Evolutionary conservation across 2,329 filamentous ascomycete genomes (phyloP).

Genomic region (Akanthomyces muscarius): DNA sequence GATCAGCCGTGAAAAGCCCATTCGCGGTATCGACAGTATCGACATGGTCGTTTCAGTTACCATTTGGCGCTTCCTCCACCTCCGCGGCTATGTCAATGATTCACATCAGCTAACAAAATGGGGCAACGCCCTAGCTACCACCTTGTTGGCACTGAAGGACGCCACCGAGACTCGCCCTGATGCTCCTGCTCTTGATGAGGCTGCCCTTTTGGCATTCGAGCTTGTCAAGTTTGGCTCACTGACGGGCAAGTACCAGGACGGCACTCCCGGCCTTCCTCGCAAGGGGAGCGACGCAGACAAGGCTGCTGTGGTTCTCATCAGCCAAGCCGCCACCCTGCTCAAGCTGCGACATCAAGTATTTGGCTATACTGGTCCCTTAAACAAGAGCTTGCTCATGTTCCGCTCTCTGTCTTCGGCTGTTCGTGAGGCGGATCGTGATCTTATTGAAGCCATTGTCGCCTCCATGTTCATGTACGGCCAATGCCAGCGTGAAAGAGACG

Average conservation of each 20-base stretch:
- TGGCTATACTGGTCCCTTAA: conserved; percentile 91
- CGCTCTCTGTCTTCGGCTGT: conserved; percentile 78
- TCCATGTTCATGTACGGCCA: conserved; percentile 80
- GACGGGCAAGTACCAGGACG: conserved; percentile 61
- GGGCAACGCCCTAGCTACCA: conserved; percentile 74
- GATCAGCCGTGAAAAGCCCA: conserved; percentile 54
- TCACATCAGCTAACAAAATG: conserved; percentile 76
- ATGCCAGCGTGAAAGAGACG: conserved; percentile 64
- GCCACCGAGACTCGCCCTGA: conserved; percentile 43
- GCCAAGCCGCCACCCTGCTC: conserved; percentile 77
- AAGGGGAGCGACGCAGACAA: conserved; percentile 68
- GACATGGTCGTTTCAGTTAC: conserved; percentile 70
- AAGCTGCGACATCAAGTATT: conserved; percentile 78
- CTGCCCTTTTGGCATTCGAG: conserved; percentile 79
- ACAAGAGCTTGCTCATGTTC: conserved; percentile 82
- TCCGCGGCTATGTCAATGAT: conserved; percentile 79
- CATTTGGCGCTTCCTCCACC: conserved; percentile 83
- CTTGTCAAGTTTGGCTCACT: conserved; percentile 75
- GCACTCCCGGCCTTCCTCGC: conserved; percentile 52
- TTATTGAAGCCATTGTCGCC: conserved; percentile 77
- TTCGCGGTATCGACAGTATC: conserved; percentile 57
- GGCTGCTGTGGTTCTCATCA: conserved; percentile 73
- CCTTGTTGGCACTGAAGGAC: conserved; percentile 59
- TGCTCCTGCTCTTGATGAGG: conserved; percentile 61
- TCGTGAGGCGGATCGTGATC: conserved; percentile 72